These are phyloP conservation scores for Lachancea thermotolerans DNA, from an alignment of 805 yeast species.

Conservation along the genomic window DNA sequence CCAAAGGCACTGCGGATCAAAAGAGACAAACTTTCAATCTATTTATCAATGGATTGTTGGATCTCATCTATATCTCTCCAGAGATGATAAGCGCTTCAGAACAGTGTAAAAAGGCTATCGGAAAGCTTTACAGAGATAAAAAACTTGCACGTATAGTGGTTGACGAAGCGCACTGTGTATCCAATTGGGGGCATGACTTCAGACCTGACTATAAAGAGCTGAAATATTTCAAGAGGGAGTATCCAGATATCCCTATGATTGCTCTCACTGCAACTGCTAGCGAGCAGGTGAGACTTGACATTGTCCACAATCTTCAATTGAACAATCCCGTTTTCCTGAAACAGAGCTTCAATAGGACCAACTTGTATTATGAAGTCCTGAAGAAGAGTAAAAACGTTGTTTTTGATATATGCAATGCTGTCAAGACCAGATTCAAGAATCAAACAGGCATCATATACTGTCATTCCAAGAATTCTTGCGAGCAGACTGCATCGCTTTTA, in stretches of 20 bases:
- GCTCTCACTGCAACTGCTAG: conserved; percentile 97
- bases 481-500: conserved; percentile 62
- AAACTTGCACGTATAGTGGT: conserved; percentile 80
- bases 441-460: conserved; percentile 89
- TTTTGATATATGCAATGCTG: conserved; percentile 53
- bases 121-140: conserved; percentile 45
- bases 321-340: conserved; percentile 57
- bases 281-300: conserved; percentile 80
- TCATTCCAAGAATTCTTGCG: conserved; percentile 84
- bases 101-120: conserved; percentile 58
- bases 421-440: conserved; percentile 43
- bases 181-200: conserved; percentile 98
- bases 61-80: conserved; percentile 83
- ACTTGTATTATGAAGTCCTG: conserved; percentile 70
- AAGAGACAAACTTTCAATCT: conserved; percentile 53
- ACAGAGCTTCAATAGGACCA: conserved; percentile 89
- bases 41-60: conserved; percentile 60
- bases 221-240: conserved; percentile 61
- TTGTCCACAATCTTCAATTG: conserved; percentile 68
- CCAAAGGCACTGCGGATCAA: conserved; percentile 61
- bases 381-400: conserved; percentile 51
- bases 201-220: conserved; percentile 90
- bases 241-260: conserved; percentile 82
- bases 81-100: conserved; percentile 82
- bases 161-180: conserved; percentile 97